These are phyloP conservation scores for Saccharomycopsis capsularis DNA, from an alignment of 805 yeast genomes.

Conservation along the genomic window DNA sequence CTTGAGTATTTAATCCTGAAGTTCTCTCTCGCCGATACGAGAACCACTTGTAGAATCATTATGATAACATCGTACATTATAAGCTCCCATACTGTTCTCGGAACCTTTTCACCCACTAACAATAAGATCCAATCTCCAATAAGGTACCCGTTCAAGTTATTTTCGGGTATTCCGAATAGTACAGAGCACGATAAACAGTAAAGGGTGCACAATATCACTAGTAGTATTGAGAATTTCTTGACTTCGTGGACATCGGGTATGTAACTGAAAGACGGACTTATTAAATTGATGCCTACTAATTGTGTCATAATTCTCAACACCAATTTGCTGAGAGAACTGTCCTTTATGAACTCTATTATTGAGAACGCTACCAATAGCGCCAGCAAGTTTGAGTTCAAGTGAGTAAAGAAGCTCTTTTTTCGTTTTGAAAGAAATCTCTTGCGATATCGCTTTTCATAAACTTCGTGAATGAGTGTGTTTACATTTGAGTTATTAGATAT, in stretches of 20 bases:
- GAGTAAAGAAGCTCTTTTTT: constrained; percentile 1
- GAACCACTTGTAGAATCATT: constrained; percentile 9
- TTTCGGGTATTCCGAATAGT: constrained; percentile 6
- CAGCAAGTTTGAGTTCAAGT: constrained; percentile 9
- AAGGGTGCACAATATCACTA: constrained; percentile 6
- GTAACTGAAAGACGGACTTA: constrained; percentile 4
- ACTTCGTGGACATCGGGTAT: not conserved
- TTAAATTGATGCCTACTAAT: not conserved
- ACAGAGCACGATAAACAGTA: constrained; percentile 12
- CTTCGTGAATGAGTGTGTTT: no score
- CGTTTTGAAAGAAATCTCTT: not conserved
- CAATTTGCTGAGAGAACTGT: constrained; percentile 16
- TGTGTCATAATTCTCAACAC: constrained; percentile 9
- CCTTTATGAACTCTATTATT: constrained; percentile 17
- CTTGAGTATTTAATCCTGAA: not conserved
- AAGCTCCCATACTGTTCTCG: constrained; percentile 8
- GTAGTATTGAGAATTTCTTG: constrained; percentile 1
- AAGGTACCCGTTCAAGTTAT: constrained; percentile 4
- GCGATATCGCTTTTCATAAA: not conserved
- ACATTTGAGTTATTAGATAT: no score
- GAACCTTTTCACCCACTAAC: constrained; percentile 17
- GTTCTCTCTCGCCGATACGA: not conserved
- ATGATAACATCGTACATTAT: constrained; percentile 13
- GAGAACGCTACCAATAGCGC: constrained; percentile 10
- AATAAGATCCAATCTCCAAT: constrained; percentile 16